Evolutionary conservation across 2,329 filamentous ascomycete species (phyloP), one percentile per base, ranked within the genome.

Genomic region (Aureobasidium sp.): DNA sequence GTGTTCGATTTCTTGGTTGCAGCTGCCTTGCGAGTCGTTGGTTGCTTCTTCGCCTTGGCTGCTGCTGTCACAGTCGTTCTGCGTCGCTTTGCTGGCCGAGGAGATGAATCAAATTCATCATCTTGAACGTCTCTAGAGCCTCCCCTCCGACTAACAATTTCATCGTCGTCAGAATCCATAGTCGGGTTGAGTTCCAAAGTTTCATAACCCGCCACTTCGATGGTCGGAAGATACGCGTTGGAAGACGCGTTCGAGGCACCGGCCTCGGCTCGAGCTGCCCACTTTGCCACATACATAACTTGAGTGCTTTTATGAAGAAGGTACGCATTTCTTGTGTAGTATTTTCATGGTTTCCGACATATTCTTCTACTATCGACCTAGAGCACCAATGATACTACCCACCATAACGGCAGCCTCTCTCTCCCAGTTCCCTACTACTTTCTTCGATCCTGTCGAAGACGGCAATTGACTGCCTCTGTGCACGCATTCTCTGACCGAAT

Each of bases 401-500:
- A 96, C 89, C 93, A 97, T 97, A 52, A 97, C 92, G 1, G 92
- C 91, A 52, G 92, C 88, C 76, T 97, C 94, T 42, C 93, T 83
- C 70, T 97, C 93, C 90, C 91, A 97, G 62, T 79, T 82, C 7
- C 79, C 65, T 73, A 76, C 65, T 75, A 37, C 73, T 73, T 67
- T 72, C 78, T 64, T 66, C 69, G 64, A 65, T 63, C 71, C 70
- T 72, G 60, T 36, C 0, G 79, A 71, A 27, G 72, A 82, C 1
- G 90, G 89, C 56, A 88, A 72, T 71, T 87, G 84, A 39, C 86
- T 88, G 0, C 93, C 93, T 57, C 84, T 84, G 64, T 92, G 76
- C 1, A 99, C 94, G 67, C 91, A 94, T 61, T 93, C 90, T 34
- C 87, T 81, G 15, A 99, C 84, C 14, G 89, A 87, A 56, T 93